A percentile compares a stretch with the other conserved stretches of the same genome.
Conservation (phyloP, 73 alveolate genomes). For the Tetrahymena borealis region DNA sequence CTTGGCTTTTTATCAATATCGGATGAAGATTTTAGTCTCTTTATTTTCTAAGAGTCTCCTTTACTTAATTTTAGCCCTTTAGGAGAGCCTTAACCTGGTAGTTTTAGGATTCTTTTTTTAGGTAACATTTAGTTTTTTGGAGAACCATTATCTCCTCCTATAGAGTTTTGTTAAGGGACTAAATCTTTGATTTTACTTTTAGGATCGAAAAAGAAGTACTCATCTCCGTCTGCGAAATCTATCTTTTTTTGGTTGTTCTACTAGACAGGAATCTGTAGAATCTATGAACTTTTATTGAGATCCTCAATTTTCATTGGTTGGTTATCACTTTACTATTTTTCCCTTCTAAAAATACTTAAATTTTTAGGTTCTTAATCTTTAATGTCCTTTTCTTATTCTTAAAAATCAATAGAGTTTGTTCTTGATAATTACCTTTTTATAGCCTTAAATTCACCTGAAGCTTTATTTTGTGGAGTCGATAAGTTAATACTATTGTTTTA, state of each 20-base stretch:
- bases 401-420: no score
- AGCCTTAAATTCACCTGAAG: no score
- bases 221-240: not conserved
- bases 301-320: not conserved
- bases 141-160: not conserved
- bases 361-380: not conserved
- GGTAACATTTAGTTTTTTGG: not conserved
- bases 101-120: not conserved
- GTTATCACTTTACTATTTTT: not conserved
- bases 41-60: not conserved
- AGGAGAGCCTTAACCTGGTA: no score
- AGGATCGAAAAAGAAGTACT: not conserved
- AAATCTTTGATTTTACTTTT: not conserved
- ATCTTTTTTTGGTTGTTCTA: not conserved
- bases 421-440: no score
- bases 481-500: no score
- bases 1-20: not conserved
- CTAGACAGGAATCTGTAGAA: no score
- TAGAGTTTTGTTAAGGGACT: not conserved
- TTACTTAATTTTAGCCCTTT: no score
- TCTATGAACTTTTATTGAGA: not conserved
- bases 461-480: no score
- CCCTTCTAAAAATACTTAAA: not conserved
- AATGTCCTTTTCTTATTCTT: no score
- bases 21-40: not conserved